Evolutionary conservation across 2,329 filamentous ascomycete genomes (phyloP), one percentile per base, ranked within the genome.

Genomic region (Stenocarpella maydis): DNA sequence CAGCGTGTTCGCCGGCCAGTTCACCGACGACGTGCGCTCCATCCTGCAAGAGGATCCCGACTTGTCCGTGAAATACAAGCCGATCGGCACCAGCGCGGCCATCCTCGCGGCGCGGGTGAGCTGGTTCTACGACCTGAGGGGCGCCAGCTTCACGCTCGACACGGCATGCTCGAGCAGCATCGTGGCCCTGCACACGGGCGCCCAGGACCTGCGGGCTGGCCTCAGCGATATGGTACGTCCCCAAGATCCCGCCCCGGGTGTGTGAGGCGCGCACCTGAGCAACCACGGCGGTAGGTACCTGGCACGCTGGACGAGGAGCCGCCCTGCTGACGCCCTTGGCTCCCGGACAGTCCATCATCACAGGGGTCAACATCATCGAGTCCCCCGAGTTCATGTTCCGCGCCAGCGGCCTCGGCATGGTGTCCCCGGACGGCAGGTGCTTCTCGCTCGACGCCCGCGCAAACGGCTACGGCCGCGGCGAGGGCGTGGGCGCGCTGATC

Each of bases 141-240:
- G 83, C 0, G 78, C 82, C 0, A 81, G 80, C 69, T 75, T 85
- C 72, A 82, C 82, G 0, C 73, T 85, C 1, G 82, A 85, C 67
- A 85, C 84, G 0, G 84, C 80, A 3, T 86, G 84, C 71, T 84
- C 82, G 0, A 79, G 79, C 14, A 80, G 77, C 21, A 73, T 85
- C 9, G 76, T 80, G 0, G 82, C 80, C 0, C 72, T 70, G 43
- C 68, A 70, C 54, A 64, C 49, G 37, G 67, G 67, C 41, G 58
- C 55, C 50, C 67, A 69, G 39, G 67, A 69, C 50, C 67, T 69
- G 39, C 67, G 67, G 5, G 67, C 67, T 21, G 67, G 67, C 3
- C 39, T 69, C 37, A 69, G 67, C 50, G 67, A 69, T 43, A 69
- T 69, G 67, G 67, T 69, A 37, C 19, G 55, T 28, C 31, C 39